Evolutionary conservation across 768 basidiomycete species (phyloP).

Genomic region (Cubamyces lactineus): DNA sequence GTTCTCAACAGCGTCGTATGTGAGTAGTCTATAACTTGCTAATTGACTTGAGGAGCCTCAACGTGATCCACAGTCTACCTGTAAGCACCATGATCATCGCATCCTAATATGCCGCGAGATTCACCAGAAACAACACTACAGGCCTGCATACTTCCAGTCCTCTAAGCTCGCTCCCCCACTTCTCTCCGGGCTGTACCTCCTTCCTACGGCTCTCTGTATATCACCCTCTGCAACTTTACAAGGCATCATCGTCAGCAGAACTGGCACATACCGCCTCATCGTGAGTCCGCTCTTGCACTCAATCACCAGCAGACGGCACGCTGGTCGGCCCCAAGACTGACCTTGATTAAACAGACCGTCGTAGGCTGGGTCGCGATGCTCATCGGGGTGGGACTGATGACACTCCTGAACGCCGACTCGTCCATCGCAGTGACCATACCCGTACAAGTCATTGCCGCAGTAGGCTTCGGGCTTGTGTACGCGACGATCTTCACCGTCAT

Average conservation of each 20-base stretch:
- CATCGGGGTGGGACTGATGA: conserved; percentile 41
- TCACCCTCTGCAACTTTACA: conserved; percentile 43
- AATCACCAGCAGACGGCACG: conserved; percentile 5
- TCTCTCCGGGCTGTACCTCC: conserved; percentile 40
- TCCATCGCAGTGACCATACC: conserved; percentile 21
- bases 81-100: background rate
- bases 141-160: conserved; percentile 51
- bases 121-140: background rate
- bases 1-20: conserved; percentile 31
- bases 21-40: background rate
- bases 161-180: conserved; percentile 42
- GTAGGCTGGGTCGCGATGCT: conserved; percentile 41
- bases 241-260: conserved; percentile 36
- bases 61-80: conserved; percentile 37
- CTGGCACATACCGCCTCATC: conserved; percentile 40
- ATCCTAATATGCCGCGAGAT: no score
- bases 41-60: no score
- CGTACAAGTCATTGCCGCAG: conserved; percentile 30
- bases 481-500: conserved; percentile 18
- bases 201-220: conserved; percentile 38
- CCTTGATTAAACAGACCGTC: conserved; percentile 38
- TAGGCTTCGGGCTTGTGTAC: conserved; percentile 35
- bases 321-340: conserved; percentile 31
- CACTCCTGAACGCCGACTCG: conserved; percentile 31
- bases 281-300: conserved; percentile 16